Percentiles rank a stretch among this genome's conserved stretches.
phyloP scores from a whole-genome alignment of 345 rosid genomes.

The Microthlaspi erraticum region DNA sequence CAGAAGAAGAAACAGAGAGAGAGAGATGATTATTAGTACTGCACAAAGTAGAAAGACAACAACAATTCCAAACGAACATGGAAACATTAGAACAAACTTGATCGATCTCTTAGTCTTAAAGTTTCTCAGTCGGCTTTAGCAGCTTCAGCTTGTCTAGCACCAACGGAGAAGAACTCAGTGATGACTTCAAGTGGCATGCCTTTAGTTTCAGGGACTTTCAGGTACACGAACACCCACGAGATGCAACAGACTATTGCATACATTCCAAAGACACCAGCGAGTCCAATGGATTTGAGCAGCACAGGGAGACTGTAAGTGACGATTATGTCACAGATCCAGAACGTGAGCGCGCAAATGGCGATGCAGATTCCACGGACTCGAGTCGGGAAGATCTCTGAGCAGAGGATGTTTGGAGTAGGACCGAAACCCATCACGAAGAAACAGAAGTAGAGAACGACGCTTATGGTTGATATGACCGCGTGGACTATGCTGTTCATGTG shows the following conservation, averaged over 20 bases:
- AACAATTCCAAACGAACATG: conserved; percentile 41
- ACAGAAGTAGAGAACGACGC: conserved; percentile 80
- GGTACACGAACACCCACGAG: conserved; percentile 72
- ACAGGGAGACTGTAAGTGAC: conserved; percentile 88
- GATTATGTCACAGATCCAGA: conserved; percentile 80
- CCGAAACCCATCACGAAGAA: conserved; percentile 99
- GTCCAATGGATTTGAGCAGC: conserved; percentile 76
- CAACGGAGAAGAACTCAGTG: conserved; percentile 83
- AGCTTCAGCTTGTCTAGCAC: conserved; percentile 71
- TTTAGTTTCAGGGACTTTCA: conserved; percentile 91
- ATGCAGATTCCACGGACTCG: conserved; percentile 91
- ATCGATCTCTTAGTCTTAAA: conserved; percentile 2
- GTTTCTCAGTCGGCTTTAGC: conserved; percentile 54
- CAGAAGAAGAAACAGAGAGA: conserved; percentile 25
- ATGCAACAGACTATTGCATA: conserved; percentile 73
- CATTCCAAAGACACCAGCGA: conserved; percentile 84
- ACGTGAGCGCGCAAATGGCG: conserved; percentile 83
- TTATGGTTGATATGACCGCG: conserved; percentile 70
- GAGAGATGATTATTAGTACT: conserved; percentile 42
- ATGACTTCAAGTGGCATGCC: conserved; percentile 99
- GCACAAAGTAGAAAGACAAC: conserved; percentile 42
- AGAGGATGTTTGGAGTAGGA: conserved; percentile 91
- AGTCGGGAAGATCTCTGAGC: conserved; percentile 96
- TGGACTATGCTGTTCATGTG: conserved; percentile 57
- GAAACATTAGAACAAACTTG: conserved; percentile 34